Conservation (phyloP, 2,329 filamentous ascomycete genomes). For the Cytospora schulzeri region DNA sequence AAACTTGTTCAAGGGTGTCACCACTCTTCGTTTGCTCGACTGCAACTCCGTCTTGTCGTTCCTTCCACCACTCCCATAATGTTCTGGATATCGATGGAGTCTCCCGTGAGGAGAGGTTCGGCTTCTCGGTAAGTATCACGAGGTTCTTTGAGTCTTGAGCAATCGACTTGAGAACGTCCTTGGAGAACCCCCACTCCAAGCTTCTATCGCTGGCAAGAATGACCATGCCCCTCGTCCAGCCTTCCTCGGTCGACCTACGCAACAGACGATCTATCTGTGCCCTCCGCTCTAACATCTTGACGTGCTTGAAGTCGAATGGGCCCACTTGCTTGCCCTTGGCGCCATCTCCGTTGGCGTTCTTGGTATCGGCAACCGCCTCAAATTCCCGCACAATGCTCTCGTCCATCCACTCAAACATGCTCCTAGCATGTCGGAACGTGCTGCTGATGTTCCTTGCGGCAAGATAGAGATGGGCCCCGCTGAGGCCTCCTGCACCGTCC, state of each 20-base stretch:
- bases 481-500: slow-evolving; percentile 45
- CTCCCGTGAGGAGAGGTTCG: slow-evolving; percentile 47
- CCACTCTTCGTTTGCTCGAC: slow-evolving; percentile 56
- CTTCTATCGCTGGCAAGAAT: slow-evolving; percentile 90
- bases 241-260: slow-evolving; percentile 47
- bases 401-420: slow-evolving; percentile 99
- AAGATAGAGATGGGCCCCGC: slow-evolving; percentile 69
- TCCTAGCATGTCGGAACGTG: slow-evolving; percentile 86
- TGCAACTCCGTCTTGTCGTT: slow-evolving; percentile 64
- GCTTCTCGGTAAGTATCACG: slow-evolving; percentile 81
- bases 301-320: slow-evolving; percentile 87
- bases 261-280: slow-evolving; percentile 75
- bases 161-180: slow-evolving; percentile 72
- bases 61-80: slow-evolving; percentile 80
- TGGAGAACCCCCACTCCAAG: slow-evolving; percentile 93
- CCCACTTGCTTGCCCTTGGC: slow-evolving; percentile 60
- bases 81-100: slow-evolving; percentile 67
- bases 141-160: slow-evolving; percentile 79
- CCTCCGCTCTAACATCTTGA: slow-evolving; percentile 80
- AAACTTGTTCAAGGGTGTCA: slow-evolving; percentile 66
- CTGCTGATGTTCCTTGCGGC: slow-evolving; percentile 85
- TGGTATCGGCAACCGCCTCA: slow-evolving; percentile 66
- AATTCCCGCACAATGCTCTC: slow-evolving; percentile 92
- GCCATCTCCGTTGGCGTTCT: slow-evolving; percentile 48
- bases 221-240: slow-evolving; percentile 61